Base-by-base conservation (phyloP, 352 stramenopile genomes). In the Phytopythium helicoides region DNA sequence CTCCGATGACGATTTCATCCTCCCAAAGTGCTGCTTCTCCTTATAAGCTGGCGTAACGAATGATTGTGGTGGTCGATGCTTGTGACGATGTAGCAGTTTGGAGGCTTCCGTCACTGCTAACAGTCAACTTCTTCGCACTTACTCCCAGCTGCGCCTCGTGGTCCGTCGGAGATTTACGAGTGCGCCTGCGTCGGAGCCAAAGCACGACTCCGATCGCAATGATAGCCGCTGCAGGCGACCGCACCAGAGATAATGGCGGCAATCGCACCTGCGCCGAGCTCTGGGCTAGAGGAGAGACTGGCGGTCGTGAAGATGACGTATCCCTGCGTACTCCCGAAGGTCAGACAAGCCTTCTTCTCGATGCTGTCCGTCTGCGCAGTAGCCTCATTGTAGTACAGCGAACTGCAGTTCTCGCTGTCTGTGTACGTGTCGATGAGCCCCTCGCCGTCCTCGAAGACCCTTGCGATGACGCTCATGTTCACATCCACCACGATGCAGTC, bases 1-100 rank as follows among this genome's bases (percentile, higher is more conserved):
- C 44, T 15, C 49, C 47, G 15, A 48, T 37, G 54, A 79, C 64
- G 22, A 56, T 38, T 35, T 65, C 44, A 34, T 72, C 58, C 16
- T 71, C 57, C 47, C 59, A 72, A 23, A 67, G 22, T 14, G 36
- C 15, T 14, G 18, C 36, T 14, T 41, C 18, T 11, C 36, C 14
- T 41, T 41, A 6, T 33, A 33, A 33, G 28, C 28, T 33, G 5
- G 28, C 5, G 28, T 10, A 33, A 9, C 28, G 28, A 33, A 33
- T 9, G 28, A 33, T 33, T 19, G 36, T 41, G 6, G 14, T 12
- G 36, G 4, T 21, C 6, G n/a, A n/a, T n/a, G n/a, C n/a, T 12
- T 19, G n/a, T 12, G 36, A 41, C 16, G 36, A n/a, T 12, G 36
- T 21, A 3, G 12, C 36, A 7, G 36, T 41, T 41, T 12, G 18